Conservation (phyloP, 2,329 filamentous ascomycete species). For the Colletotrichum sp. region DNA sequence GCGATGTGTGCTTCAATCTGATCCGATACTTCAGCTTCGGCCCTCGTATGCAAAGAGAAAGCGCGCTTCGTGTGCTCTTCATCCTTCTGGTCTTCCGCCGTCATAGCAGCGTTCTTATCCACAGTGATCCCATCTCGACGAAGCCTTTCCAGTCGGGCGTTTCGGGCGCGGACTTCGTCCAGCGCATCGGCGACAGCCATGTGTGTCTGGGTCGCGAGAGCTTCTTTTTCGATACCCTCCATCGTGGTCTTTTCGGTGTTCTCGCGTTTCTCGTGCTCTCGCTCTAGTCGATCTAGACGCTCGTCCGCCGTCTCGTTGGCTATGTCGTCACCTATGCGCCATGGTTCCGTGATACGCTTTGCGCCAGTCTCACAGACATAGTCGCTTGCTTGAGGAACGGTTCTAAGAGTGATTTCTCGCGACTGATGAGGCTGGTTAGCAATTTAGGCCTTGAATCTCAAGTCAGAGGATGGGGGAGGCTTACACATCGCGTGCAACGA, state of each 20-base stretch:
- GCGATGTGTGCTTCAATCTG: fast-evolving
- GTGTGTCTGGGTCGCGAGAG: background rate
- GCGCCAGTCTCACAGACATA: background rate
- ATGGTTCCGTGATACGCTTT: background rate
- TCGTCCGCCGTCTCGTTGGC: background rate
- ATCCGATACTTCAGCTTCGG: background rate
- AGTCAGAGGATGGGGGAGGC: background rate
- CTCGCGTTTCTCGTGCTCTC: background rate
- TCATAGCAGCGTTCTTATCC: background rate
- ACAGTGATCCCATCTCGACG: background rate
- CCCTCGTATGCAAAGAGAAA: background rate
- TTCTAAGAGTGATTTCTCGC: background rate
- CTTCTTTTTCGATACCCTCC: background rate
- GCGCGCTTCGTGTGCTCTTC: background rate
- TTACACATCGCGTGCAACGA: background rate
- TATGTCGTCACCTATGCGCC: background rate
- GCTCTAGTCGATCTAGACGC: background rate
- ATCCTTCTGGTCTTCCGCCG: background rate
- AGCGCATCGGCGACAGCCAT: background rate
- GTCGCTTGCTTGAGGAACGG: background rate
- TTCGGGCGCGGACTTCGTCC: background rate
- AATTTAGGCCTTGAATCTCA: background rate
- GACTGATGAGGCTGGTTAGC: background rate
- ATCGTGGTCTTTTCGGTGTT: background rate
- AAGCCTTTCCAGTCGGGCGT: background rate